phyloP scores from a whole-genome alignment of 192 early-diverging fungal species.

The Linnemannia elongata region DNA sequence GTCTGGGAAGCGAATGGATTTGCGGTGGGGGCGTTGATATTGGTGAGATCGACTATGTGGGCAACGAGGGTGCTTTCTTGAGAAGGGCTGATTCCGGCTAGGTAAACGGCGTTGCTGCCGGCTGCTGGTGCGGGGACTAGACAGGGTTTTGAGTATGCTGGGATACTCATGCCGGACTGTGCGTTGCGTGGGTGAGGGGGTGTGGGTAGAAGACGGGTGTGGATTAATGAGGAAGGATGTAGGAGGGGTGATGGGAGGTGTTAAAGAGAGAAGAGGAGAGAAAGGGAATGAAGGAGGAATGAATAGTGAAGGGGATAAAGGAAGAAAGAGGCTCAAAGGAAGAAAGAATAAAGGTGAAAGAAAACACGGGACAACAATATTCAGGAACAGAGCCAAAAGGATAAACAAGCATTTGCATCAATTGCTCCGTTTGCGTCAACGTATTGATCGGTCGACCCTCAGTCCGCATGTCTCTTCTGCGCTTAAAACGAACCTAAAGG shows the following conservation, averaged over 20 bases:
- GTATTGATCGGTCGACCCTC: neutral
- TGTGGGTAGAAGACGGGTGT: neutral
- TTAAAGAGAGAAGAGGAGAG: neutral
- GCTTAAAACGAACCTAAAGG: neutral
- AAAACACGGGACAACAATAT: neutral
- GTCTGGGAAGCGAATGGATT: neutral
- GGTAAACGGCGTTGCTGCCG: slow-evolving; percentile 11
- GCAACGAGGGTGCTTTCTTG: neutral
- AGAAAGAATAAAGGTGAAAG: neutral
- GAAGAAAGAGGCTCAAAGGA: neutral
- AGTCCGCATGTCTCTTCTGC: neutral
- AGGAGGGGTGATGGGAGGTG: neutral
- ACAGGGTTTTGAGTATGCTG: slow-evolving; percentile 9
- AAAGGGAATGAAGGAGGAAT: neutral
- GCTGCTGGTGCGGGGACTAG: slow-evolving; percentile 24
- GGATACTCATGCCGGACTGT: neutral
- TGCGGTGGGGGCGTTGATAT: neutral
- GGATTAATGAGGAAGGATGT: neutral
- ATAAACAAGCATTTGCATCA: neutral
- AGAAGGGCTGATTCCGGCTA: neutral
- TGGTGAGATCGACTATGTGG: neutral
- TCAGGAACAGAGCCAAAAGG: neutral
- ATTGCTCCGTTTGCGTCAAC: neutral
- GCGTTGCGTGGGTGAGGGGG: neutral
- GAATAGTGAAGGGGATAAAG: neutral